Conservation (phyloP, 495 filamentous ascomycete species). For the Penicillium desertorum region DNA sequence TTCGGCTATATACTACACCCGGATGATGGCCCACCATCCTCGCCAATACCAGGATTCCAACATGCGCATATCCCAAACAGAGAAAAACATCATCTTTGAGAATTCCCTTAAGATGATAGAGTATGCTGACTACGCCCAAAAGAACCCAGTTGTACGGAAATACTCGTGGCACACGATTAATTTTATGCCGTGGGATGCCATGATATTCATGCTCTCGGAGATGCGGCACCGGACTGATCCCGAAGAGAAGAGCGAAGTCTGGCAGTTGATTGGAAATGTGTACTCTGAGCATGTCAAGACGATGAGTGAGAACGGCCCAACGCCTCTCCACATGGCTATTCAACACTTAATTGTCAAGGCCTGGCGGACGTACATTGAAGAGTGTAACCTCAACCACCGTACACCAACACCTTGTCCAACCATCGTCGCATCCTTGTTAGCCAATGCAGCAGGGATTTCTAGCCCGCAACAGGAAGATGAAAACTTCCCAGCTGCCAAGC, state of each 20-base stretch:
- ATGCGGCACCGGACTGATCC: conserved; percentile 33
- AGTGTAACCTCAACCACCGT: conserved; percentile 24
- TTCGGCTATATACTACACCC: conserved; percentile 34
- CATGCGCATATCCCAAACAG: conserved; percentile 28
- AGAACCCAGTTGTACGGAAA: conserved; percentile 24
- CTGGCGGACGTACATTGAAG: conserved; percentile 34
- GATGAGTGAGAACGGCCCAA: conserved; percentile 20
- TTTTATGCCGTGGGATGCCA: conserved; percentile 44
- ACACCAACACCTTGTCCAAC: conserved; percentile 29
- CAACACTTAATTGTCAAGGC: conserved; percentile 39
- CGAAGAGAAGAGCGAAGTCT: conserved; percentile 33
- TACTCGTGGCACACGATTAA: conserved; percentile 40
- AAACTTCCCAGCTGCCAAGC: background rate
- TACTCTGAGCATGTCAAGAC: conserved; percentile 29
- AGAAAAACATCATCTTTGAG: conserved; percentile 42
- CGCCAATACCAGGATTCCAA: conserved; percentile 37
- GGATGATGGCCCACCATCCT: conserved; percentile 44
- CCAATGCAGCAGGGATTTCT: conserved; percentile 1
- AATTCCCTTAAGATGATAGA: conserved; percentile 40
- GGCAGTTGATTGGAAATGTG: conserved; percentile 34
- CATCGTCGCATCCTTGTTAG: conserved; percentile 18
- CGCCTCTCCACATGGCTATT: conserved; percentile 36
- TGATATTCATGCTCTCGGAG: conserved; percentile 44
- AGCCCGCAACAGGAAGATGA: conserved; percentile 1
- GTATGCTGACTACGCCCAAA: conserved; percentile 32